phyloP scores from a whole-genome alignment of 257 asterid species.

The Plantago major region DNA sequence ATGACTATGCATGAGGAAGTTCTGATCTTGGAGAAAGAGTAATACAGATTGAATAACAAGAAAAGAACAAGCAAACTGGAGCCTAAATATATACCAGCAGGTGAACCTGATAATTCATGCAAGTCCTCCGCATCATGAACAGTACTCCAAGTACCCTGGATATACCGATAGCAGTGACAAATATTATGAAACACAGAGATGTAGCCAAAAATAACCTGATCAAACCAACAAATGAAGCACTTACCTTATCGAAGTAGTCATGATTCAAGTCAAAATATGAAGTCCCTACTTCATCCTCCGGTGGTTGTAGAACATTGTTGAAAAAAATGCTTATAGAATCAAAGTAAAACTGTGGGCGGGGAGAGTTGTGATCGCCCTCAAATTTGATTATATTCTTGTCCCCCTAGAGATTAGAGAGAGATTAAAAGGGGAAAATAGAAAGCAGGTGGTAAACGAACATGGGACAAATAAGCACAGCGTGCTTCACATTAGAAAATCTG shows the following conservation, averaged over 20 bases:
- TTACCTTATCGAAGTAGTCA: constrained; percentile 60
- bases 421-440: neutral
- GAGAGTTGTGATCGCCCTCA: constrained; percentile 96
- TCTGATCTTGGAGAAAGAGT: constrained; percentile 1
- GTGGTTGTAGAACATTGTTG: constrained; percentile 91
- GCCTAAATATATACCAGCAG: constrained; percentile 35
- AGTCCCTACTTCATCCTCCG: constrained; percentile 50
- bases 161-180: neutral
- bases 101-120: constrained; percentile 45
- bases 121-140: constrained; percentile 43
- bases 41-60: neutral
- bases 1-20: constrained; percentile 12
- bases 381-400: constrained; percentile 92
- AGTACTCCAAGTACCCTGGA: constrained; percentile 69
- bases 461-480: too few relatives aligned
- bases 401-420: constrained; percentile 45
- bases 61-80: constrained; percentile 9
- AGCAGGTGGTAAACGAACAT: constrained; percentile 6
- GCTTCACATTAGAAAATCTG: too few relatives aligned
- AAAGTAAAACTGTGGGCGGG: constrained; percentile 94
- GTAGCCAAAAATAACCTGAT: neutral
- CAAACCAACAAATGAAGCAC: constrained; percentile 15
- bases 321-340: constrained; percentile 90
- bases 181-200: constrained; percentile 5
- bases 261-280: constrained; percentile 51